These are phyloP conservation scores for Vitis vinifera DNA, from an alignment of 164 flowering plant species.

Conservation along the genomic window DNA sequence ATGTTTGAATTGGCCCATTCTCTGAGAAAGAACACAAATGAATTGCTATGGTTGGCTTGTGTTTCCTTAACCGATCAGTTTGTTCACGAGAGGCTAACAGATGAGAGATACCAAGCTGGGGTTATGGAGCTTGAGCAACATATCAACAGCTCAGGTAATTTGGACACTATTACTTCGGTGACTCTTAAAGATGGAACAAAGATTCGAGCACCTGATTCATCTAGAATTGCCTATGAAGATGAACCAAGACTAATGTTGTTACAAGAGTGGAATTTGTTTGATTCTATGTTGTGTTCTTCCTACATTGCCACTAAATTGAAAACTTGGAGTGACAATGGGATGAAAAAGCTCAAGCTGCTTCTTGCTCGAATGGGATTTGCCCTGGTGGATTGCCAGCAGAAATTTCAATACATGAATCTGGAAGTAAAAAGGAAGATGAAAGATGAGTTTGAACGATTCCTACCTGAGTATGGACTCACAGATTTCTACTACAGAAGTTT, in stretches of 20 bases:
- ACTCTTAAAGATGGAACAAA: conserved; percentile 94
- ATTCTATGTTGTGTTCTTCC: conserved; percentile 95
- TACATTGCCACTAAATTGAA: conserved; percentile 87
- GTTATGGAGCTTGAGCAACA: conserved; percentile 97
- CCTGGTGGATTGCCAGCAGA: conserved; percentile 90
- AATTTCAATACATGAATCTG: conserved; percentile 82
- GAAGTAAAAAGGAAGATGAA: conserved; percentile 93
- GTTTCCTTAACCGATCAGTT: conserved; percentile 94
- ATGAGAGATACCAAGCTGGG: conserved; percentile 88
- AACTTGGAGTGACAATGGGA: conserved; percentile 96
- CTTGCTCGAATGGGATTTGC: conserved; percentile 96
- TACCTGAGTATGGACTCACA: conserved; percentile 86
- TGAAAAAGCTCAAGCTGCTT: conserved; percentile 84
- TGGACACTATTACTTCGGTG: conserved; percentile 75
- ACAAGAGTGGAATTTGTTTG: conserved; percentile 93
- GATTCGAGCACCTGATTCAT: conserved; percentile 76
- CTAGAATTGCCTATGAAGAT: conserved; percentile 86
- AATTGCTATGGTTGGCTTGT: conserved; percentile 93
- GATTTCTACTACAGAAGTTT: conserved; percentile 92
- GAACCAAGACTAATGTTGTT: conserved; percentile 89
- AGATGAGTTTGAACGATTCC: conserved; percentile 75
- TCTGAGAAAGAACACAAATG: conserved; percentile 84
- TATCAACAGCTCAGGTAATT: conserved; percentile 79
- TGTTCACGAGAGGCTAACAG: conserved; percentile 84
- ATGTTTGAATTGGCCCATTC: conserved; percentile 82